These are phyloP conservation scores for Cunninghamia lanceolata DNA, from an alignment of 75 land plant species.

Conservation along the genomic window DNA sequence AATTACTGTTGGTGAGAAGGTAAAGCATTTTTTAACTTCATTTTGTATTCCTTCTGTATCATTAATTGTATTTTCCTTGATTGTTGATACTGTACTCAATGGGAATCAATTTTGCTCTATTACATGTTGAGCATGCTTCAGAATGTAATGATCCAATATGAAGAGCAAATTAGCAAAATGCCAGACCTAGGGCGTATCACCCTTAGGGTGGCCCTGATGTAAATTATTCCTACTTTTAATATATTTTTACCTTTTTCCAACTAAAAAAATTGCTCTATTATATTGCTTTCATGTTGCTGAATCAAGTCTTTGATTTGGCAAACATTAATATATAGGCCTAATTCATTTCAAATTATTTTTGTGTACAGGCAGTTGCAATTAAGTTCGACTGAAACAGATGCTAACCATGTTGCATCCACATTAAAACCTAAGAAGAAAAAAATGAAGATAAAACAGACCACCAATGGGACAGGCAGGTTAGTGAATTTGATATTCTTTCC, in stretches of 20 bases:
- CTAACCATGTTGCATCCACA: neutral
- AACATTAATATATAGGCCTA: neutral
- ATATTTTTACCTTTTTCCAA: no score
- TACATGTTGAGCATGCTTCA: no score
- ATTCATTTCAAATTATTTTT: neutral
- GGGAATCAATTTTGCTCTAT: no score
- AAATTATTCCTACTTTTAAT: no score
- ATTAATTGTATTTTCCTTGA: neutral
- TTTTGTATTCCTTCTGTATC: neutral
- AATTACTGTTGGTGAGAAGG: neutral
- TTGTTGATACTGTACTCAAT: neutral
- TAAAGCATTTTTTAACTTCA: neutral
- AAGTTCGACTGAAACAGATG: neutral
- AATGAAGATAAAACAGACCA: neutral
- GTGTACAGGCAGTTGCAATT: neutral
- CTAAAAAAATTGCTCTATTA: neutral
- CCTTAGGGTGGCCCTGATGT: no score
- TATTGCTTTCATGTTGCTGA: neutral
- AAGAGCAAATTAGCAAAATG: no score
- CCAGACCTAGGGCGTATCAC: no score
- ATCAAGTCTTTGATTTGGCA: neutral
- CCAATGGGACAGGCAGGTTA: conserved; percentile 2
- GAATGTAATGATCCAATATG: no score
- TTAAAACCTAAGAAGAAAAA: conserved; percentile 9
- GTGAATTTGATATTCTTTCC: neutral